Percentiles rank a stretch among this genome's conserved stretches.
Evolutionary conservation across 2,329 filamentous ascomycete species (phyloP).

Genomic region (Blumeria graminis): DNA sequence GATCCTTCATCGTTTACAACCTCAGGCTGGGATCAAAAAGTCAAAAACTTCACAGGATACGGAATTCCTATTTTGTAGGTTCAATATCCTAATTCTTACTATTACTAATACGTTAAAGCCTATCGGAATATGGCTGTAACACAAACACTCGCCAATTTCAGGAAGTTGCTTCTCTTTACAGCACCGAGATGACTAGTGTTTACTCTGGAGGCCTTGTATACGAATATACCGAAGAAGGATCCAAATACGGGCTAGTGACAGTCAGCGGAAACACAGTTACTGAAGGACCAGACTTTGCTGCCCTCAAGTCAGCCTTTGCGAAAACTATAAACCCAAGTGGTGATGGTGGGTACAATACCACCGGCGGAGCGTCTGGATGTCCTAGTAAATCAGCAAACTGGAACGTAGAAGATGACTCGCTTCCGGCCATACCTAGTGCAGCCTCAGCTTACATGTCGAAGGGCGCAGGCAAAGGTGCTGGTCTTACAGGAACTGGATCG

Average conservation of each 20-base stretch:
- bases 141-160: constrained; percentile 59
- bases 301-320: constrained; percentile 22
- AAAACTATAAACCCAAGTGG: constrained; percentile 23
- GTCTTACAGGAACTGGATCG: constrained; percentile 15
- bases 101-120: constrained; percentile 5
- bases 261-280: constrained; percentile 17
- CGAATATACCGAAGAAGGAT: constrained; percentile 67
- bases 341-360: constrained; percentile 20
- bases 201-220: constrained; percentile 94
- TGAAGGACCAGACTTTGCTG: constrained; percentile 22
- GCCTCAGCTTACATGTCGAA: constrained; percentile 20
- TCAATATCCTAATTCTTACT: no score
- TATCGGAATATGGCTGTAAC: constrained; percentile 85
- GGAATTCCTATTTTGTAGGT: constrained; percentile 31
- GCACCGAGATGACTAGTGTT: constrained; percentile 54
- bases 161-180: constrained; percentile 63
- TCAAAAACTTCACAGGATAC: constrained; percentile 41
- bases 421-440: constrained; percentile 24
- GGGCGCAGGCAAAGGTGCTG: constrained; percentile 23
- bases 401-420: constrained; percentile 21
- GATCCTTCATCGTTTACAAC: constrained; percentile 30
- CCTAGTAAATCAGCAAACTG: constrained; percentile 22
- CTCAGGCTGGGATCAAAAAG: constrained; percentile 45
- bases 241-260: constrained; percentile 37
- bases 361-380: constrained; percentile 18